Evolutionary conservation across 1,284 basidiomycete species (phyloP).

Genomic region (Boletellus dicymbophilus): DNA sequence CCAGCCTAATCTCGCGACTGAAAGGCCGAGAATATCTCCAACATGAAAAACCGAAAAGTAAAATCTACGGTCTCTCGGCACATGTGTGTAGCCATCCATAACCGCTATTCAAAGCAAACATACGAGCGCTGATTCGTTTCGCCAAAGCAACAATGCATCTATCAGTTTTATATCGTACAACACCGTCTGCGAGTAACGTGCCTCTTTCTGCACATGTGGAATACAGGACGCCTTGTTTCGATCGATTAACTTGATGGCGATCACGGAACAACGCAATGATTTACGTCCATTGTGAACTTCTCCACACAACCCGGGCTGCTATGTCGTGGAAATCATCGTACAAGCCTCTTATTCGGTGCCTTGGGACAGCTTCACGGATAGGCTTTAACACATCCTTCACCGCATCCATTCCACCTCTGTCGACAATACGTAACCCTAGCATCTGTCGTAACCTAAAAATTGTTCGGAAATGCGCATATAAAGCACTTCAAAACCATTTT

Average conservation of each 20-base stretch:
- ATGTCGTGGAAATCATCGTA: constrained; percentile 40
- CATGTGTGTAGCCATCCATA: constrained; percentile 52
- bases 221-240: constrained; percentile 37
- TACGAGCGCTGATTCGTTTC: constrained; percentile 33
- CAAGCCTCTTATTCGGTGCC: constrained; percentile 36
- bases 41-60: neutral
- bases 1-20: constrained; percentile 35
- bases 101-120: constrained; percentile 36
- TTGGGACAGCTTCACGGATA: constrained; percentile 36
- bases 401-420: constrained; percentile 39
- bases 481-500: constrained; percentile 39
- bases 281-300: constrained; percentile 43
- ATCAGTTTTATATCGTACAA: constrained; percentile 36
- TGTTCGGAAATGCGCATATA: no score
- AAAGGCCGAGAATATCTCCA: neutral
- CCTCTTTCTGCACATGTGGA: constrained; percentile 37
- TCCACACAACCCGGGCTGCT: constrained; percentile 40
- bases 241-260: neutral
- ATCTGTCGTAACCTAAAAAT: no score
- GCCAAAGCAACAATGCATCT: constrained; percentile 36
- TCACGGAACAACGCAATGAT: constrained; percentile 21
- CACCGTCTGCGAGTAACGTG: constrained; percentile 38
- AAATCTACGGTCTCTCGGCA: constrained; percentile 44
- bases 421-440: constrained; percentile 1
- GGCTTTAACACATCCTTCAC: constrained; percentile 42